A percentile compares a stretch with the other conserved stretches of the same genome.
phyloP scores from a whole-genome alignment of 192 early-diverging fungal genomes.

The Podila horticola region DNA sequence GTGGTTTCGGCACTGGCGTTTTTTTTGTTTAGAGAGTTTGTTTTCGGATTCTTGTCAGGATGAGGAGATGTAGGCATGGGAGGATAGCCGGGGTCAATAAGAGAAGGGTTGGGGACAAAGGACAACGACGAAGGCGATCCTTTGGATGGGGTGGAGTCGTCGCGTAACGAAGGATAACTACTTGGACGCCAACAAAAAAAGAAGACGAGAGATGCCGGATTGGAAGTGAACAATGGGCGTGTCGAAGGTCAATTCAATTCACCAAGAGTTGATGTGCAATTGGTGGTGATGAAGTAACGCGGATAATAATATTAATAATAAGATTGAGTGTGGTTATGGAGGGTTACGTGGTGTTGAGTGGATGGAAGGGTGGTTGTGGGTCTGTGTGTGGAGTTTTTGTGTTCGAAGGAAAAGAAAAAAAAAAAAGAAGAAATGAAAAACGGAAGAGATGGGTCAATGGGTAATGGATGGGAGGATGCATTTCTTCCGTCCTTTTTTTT shows the following conservation, averaged over 20 bases:
- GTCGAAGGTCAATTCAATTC: too few species aligned
- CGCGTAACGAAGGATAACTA: too few species aligned
- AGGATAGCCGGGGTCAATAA: background rate
- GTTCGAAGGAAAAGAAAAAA: constrained; percentile 1
- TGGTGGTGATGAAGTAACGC: too few species aligned
- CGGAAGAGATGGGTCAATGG: background rate
- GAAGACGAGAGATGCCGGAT: too few species aligned
- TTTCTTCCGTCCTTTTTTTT: background rate
- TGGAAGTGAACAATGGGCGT: too few species aligned
- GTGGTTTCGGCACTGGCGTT: background rate
- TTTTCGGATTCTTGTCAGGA: constrained; percentile 17
- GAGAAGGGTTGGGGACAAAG: too few species aligned
- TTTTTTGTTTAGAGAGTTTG: constrained; percentile 7
- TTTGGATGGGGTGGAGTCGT: too few species aligned
- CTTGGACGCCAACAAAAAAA: too few species aligned
- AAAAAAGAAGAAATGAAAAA: constrained; percentile 5
- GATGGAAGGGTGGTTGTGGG: background rate
- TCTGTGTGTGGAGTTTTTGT: constrained; percentile 1
- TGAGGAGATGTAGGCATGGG: constrained; percentile 43
- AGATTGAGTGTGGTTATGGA: too few species aligned
- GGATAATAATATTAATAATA: too few species aligned
- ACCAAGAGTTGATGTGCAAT: too few species aligned
- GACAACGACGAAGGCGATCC: too few species aligned
- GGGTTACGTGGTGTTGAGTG: background rate
- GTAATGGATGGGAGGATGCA: background rate